Evolutionary conservation across 306 rosid species (phyloP).

Genomic region (Dalbergia cultrata): DNA sequence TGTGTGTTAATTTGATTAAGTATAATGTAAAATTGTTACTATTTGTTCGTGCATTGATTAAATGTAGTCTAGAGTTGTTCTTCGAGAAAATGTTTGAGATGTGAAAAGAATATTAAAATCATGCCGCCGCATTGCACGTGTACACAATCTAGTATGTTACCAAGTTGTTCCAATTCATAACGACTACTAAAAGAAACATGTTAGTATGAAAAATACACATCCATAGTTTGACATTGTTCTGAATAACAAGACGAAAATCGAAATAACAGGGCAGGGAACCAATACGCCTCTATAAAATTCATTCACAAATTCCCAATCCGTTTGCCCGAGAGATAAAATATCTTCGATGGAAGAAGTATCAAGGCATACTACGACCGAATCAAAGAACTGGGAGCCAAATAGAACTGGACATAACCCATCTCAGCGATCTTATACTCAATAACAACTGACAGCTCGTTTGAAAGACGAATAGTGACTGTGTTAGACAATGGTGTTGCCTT

Average conservation of each 20-base stretch:
- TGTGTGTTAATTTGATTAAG: too few relatives aligned
- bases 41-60: too few relatives aligned
- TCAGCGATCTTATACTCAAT: slow-evolving; percentile 67
- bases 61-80: too few relatives aligned
- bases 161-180: neutral
- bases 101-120: too few relatives aligned
- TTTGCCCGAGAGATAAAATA: neutral
- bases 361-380: neutral
- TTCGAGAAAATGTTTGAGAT: too few relatives aligned
- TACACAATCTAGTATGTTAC: too few relatives aligned
- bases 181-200: neutral
- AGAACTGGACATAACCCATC: slow-evolving; percentile 74
- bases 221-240: neutral
- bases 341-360: neutral
- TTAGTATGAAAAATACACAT: neutral
- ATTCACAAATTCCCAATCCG: slow-evolving; percentile 1
- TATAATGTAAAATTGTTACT: too few relatives aligned
- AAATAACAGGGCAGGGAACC: neutral
- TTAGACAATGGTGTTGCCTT: slow-evolving; percentile 87
- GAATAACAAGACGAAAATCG: neutral
- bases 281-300: neutral
- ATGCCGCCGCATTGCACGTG: too few relatives aligned
- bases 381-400: slow-evolving; percentile 78
- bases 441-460: slow-evolving; percentile 69
- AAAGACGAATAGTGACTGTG: slow-evolving; percentile 68